phyloP scores from a whole-genome alignment of 2,329 filamentous ascomycete species.

The Xylaria sp. region DNA sequence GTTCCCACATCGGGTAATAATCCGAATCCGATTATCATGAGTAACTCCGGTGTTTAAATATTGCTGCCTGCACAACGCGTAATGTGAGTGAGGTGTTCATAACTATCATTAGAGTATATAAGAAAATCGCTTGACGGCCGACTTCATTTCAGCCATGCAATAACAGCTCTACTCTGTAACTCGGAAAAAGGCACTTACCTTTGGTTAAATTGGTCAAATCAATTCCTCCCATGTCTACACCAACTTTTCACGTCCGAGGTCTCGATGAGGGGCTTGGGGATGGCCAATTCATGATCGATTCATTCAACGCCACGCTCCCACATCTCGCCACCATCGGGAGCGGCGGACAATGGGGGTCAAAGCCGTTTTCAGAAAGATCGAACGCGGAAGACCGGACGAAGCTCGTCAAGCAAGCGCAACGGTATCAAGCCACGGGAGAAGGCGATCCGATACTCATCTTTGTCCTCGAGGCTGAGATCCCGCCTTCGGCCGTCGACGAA shows the following conservation, averaged over 20 bases:
- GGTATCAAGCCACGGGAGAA: conserved; percentile 28
- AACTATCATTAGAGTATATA: neutral
- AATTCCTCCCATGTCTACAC: conserved; percentile 19
- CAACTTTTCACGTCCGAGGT: conserved; percentile 31
- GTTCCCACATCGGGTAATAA: conserved; percentile 22
- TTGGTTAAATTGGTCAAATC: neutral
- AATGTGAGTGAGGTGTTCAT: neutral
- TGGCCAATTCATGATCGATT: conserved; percentile 32
- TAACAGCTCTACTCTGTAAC: neutral
- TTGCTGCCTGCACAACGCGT: conserved; percentile 4
- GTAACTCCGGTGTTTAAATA: neutral
- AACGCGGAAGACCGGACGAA: conserved; percentile 10
- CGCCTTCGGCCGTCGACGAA: neutral
- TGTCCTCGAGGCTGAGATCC: conserved; percentile 36
- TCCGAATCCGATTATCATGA: conserved; percentile 19
- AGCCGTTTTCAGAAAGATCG: conserved; percentile 25
- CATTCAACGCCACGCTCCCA: conserved; percentile 36
- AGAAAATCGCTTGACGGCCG: neutral
- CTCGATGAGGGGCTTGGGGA: conserved; percentile 25
- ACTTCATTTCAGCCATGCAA: neutral
- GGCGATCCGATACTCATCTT: conserved; percentile 32
- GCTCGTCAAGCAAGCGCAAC: conserved; percentile 17
- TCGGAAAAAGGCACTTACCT: neutral
- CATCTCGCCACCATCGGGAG: conserved; percentile 37
- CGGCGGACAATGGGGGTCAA: conserved; percentile 36